phyloP scores from a whole-genome alignment of 2,329 filamentous ascomycete genomes.

The Verticillium nonalfalfae region DNA sequence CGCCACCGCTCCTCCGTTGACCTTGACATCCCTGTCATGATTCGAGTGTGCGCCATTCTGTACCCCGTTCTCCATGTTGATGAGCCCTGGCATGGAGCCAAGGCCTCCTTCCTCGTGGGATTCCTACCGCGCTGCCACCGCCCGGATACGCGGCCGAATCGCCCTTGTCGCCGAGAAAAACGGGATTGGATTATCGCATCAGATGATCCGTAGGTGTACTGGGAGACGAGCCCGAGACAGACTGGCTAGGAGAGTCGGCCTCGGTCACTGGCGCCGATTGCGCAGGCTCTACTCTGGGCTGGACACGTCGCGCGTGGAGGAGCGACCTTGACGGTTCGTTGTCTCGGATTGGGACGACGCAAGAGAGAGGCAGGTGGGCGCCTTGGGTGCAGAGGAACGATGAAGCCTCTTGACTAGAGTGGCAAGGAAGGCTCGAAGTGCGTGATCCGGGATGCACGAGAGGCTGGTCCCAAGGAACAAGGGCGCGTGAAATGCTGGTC shows the following conservation, averaged over 20 bases:
- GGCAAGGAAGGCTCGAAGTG: not conserved
- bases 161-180: not conserved
- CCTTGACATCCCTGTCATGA: conserved; percentile 42
- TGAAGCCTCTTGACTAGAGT: not conserved
- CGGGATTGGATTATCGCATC: not conserved
- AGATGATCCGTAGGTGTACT: not conserved
- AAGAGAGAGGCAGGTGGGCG: not conserved
- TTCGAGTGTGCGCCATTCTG: conserved; percentile 48
- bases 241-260: conserved; percentile 1
- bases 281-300: conserved; percentile 4
- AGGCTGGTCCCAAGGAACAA: not conserved
- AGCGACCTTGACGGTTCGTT: not conserved
- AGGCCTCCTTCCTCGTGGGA: conserved; percentile 7
- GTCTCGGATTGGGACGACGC: not conserved
- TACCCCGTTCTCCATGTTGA: conserved; percentile 50
- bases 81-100: conserved; percentile 41
- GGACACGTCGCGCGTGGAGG: not conserved
- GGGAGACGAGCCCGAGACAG: not conserved
- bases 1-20: conserved; percentile 27
- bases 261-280: conserved; percentile 12
- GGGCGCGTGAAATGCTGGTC: not conserved
- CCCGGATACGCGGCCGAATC: conserved; percentile 1
- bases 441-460: not conserved
- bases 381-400: not conserved
- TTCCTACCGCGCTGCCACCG: conserved; percentile 10